phyloP scores from a whole-genome alignment of 352 stramenopile species.

The Saprolegnia diclina region DNA sequence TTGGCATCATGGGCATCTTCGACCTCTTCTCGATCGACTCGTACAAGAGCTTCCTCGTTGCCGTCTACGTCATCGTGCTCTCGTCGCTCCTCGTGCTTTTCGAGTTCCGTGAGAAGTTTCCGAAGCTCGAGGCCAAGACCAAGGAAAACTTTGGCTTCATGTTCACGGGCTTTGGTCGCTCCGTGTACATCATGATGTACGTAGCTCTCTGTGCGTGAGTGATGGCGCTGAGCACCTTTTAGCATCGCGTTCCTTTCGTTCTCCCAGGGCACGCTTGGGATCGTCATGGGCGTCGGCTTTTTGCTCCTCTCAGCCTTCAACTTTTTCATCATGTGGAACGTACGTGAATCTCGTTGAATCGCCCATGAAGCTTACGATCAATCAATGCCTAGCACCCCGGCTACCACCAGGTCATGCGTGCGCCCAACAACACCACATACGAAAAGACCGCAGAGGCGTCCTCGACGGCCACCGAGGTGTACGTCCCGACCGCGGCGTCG shows the following conservation, averaged over 20 bases:
- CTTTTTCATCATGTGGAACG: slow-evolving; percentile 80
- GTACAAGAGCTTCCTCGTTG: slow-evolving; percentile 81
- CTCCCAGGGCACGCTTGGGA: slow-evolving; percentile 74
- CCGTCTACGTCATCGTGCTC: slow-evolving; percentile 53
- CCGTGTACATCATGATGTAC: slow-evolving; percentile 76
- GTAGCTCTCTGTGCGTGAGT: not conserved
- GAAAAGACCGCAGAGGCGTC: not conserved
- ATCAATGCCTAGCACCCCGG: slow-evolving; percentile 27
- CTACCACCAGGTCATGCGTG: slow-evolving; percentile 27
- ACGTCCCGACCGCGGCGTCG: slow-evolving; percentile 18
- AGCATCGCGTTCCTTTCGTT: slow-evolving; percentile 78
- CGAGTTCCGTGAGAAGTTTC: slow-evolving; percentile 81
- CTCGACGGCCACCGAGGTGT: slow-evolving; percentile 8
- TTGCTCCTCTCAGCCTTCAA: slow-evolving; percentile 74
- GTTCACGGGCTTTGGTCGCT: slow-evolving; percentile 80
- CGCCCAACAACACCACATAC: slow-evolving; percentile 7
- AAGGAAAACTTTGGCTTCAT: slow-evolving; percentile 87
- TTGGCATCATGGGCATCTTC: slow-evolving; percentile 70
- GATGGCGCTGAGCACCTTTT: slow-evolving; percentile 26
- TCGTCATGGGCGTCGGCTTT: slow-evolving; percentile 66
- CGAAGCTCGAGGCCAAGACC: slow-evolving; percentile 62
- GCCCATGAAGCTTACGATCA: not conserved
- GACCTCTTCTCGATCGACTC: slow-evolving; percentile 64
- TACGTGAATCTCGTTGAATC: slow-evolving; percentile 32
- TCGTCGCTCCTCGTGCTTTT: slow-evolving; percentile 51